A percentile compares a stretch with the other conserved stretches of the same genome.
Evolutionary conservation across 768 basidiomycete genomes (phyloP).

Genomic region (Cystofilobasidium capitatum): DNA sequence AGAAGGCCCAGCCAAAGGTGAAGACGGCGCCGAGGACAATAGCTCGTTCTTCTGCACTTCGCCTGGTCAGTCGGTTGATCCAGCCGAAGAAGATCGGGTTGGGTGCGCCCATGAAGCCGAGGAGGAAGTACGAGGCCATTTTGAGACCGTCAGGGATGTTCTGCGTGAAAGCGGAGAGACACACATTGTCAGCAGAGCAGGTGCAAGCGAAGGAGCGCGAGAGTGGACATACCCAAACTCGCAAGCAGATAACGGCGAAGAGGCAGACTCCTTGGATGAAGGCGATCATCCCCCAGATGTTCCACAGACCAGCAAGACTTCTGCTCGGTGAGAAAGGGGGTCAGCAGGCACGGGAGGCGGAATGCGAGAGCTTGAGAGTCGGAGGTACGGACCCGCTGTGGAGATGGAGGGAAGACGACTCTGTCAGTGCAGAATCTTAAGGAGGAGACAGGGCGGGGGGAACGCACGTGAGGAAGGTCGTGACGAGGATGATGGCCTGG

Average conservation of each 20-base stretch:
- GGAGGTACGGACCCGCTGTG: too few relatives aligned
- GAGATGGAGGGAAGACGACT: background rate
- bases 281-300: slow-evolving; percentile 17
- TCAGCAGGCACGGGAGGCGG: background rate
- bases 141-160: slow-evolving; percentile 13
- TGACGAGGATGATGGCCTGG: slow-evolving; percentile 20
- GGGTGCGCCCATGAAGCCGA: slow-evolving; percentile 18
- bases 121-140: slow-evolving; percentile 15
- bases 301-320: too few relatives aligned
- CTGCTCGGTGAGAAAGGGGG: background rate
- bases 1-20: slow-evolving; percentile 11
- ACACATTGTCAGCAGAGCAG: too few relatives aligned
- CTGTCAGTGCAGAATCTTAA: too few relatives aligned
- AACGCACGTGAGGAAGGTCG: slow-evolving; percentile 12
- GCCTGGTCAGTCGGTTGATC: slow-evolving; percentile 16
- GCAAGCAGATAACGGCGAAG: slow-evolving; percentile 10
- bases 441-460: slow-evolving; percentile 2
- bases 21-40: slow-evolving; percentile 14
- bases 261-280: slow-evolving; percentile 18
- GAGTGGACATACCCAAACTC: too few relatives aligned
- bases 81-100: slow-evolving; percentile 1
- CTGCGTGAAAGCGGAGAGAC: too few relatives aligned
- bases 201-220: too few relatives aligned
- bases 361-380: background rate
- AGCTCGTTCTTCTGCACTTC: slow-evolving; percentile 12